A percentile compares a stretch with the other conserved stretches of the same genome.
Conservation (phyloP, 2,329 filamentous ascomycete species). For the Zasmidium angulare region DNA sequence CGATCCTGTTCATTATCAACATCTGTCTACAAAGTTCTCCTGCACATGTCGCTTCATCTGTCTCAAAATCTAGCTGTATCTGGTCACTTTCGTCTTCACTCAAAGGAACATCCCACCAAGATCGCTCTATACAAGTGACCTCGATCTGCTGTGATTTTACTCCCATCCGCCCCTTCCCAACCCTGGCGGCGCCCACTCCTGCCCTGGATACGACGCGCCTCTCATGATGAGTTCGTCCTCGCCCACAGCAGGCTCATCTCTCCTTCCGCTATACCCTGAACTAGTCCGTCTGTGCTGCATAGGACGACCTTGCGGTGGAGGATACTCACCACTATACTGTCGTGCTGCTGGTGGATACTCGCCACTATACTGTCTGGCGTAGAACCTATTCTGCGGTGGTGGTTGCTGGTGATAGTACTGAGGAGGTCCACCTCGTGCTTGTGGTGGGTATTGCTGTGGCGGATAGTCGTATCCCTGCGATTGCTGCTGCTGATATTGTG, state of each 20-base stretch:
- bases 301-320: background rate
- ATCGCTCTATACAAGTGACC: background rate
- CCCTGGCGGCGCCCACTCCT: constrained; percentile 57
- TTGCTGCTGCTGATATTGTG: constrained; percentile 1
- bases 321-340: background rate
- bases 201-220: constrained; percentile 67
- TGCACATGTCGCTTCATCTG: no score
- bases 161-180: background rate
- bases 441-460: background rate
- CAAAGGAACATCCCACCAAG: no score
- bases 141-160: background rate
- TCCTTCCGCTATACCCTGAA: constrained; percentile 26
- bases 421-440: background rate
- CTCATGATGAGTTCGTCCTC: constrained; percentile 51
- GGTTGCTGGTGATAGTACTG: constrained; percentile 15
- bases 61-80: no score
- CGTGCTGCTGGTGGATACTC: background rate
- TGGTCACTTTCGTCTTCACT: no score
- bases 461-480: background rate
- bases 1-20: no score
- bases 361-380: background rate
- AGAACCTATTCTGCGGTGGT: no score
- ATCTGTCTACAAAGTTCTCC: no score
- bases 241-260: constrained; percentile 29
- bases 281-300: constrained; percentile 8